These are phyloP conservation scores for Magnaporthiopsis incrustans DNA, from an alignment of 2,329 filamentous ascomycete species.

Conservation along the genomic window DNA sequence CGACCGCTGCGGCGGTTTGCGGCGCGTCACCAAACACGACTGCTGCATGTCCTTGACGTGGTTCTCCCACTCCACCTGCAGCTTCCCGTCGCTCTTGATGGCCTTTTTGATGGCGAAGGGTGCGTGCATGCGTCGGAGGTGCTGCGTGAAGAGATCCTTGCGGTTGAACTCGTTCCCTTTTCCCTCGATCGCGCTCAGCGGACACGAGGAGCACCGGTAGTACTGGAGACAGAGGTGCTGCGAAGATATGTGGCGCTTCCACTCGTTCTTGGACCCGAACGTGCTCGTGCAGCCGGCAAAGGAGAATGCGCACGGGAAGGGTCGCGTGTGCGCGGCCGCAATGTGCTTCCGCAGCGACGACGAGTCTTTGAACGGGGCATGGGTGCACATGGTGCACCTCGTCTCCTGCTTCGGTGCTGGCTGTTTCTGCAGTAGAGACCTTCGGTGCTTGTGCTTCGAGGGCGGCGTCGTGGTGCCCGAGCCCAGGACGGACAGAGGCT, in stretches of 20 bases:
- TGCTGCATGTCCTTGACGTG: constrained; percentile 63
- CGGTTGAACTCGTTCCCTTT: constrained; percentile 75
- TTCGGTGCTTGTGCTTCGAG: constrained; percentile 33
- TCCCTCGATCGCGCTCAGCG: constrained; percentile 43
- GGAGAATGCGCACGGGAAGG: constrained; percentile 79
- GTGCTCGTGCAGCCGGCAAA: constrained; percentile 76
- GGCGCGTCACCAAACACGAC: constrained; percentile 63
- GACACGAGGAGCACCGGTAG: constrained; percentile 56
- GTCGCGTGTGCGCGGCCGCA: constrained; percentile 59
- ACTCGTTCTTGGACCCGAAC: constrained; percentile 93
- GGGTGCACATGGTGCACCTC: constrained; percentile 52
- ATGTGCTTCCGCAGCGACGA: constrained; percentile 60
- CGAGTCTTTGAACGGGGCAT: constrained; percentile 59
- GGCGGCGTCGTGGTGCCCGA: constrained; percentile 21
- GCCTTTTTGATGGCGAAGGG: constrained; percentile 56
- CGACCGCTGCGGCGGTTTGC: constrained; percentile 62
- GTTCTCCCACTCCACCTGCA: constrained; percentile 55
- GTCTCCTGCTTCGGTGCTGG: constrained; percentile 48
- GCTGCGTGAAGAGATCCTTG: constrained; percentile 92
- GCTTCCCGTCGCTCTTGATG: constrained; percentile 48
- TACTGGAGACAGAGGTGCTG: constrained; percentile 72
- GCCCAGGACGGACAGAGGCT: constrained; percentile 25
- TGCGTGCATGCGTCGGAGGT: constrained; percentile 88
- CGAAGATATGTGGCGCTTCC: constrained; percentile 89
- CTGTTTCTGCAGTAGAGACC: constrained; percentile 36